Evolutionary conservation across 441 rosid genomes (phyloP).

Genomic region (Corymbia citriodora): DNA sequence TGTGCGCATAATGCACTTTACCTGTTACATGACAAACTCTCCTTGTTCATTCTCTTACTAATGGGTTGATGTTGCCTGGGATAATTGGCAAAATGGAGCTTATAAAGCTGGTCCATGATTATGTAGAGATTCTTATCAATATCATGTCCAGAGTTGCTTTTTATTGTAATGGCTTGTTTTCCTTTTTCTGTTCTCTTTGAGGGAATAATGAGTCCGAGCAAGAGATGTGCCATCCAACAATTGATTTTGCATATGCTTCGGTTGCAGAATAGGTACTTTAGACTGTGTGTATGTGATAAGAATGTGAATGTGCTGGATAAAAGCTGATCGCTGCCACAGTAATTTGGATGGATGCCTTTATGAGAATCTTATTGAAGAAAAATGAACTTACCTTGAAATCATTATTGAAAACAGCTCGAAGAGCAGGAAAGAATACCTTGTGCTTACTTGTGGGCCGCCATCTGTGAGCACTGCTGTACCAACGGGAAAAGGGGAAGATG

Average conservation of each 20-base stretch:
- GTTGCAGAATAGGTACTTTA: not conserved
- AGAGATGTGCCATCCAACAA: not conserved
- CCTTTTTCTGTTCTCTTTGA: not conserved
- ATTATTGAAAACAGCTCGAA: slow-evolving; percentile 44
- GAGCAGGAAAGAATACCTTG: slow-evolving; percentile 82
- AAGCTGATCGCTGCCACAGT: not conserved
- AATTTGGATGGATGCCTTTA: not conserved
- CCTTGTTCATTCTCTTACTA: not conserved
- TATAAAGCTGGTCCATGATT: not conserved
- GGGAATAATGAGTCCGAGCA: accelerated
- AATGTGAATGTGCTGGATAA: not conserved
- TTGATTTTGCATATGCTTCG: not conserved
- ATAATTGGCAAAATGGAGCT: not conserved
- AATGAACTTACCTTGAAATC: not conserved
- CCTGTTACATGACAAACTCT: not conserved
- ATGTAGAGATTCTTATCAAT: not conserved
- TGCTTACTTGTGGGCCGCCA: slow-evolving; percentile 79
- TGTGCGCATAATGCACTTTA: not conserved
- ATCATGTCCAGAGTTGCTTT: not conserved
- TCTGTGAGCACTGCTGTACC: slow-evolving; percentile 39
- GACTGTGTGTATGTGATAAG: not conserved
- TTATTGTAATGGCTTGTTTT: not conserved
- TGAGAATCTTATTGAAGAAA: not conserved
- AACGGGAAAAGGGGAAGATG: slow-evolving; percentile 42
- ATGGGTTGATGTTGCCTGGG: not conserved